Evolutionary conservation across 139 green algal species (phyloP), one percentile per base, ranked within the genome.

Genomic region (Marvania coccoides): DNA sequence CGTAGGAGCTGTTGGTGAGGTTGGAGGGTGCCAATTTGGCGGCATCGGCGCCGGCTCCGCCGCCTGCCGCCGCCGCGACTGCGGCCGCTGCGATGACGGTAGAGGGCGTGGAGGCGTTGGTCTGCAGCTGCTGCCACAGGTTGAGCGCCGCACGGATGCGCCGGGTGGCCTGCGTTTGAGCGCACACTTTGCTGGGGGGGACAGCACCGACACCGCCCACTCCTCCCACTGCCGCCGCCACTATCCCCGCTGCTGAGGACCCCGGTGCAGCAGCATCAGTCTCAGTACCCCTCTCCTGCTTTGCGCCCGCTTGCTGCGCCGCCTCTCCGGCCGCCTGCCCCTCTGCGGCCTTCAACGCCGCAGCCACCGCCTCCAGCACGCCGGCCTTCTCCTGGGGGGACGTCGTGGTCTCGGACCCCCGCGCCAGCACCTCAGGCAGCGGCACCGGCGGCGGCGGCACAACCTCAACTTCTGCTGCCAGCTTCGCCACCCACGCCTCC

Each of bases 61-160:
- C 51, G 29, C 51, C 51, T 12, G 51, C 51, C 28, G 10, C 55
- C 15, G 24, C 23, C 28, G 58, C 58, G 23, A 37, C 55, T 4
- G 10, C 6, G 6, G 31, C 55, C 5, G 55, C 8, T 5, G 72
- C 57, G n/a, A 91, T 61, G 6, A 91, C 80, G 3, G 83, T 92
- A 24, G 80, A 88, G 12, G 85, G 85, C 1, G 85, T 92, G 63
- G 67, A 76, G 12, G 82, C 84, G 10, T 74, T 84, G n/a, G 61
- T 74, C 8, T 79, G 71, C 67, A 92, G 68, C 42, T 88, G 74
- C 47, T 79, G 59, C 85, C 85, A 92, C 53, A 83, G 73, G 4
- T 70, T 73, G 31, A 88, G 55, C 1, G 80, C 81, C 6, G 69
- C 69, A 42, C 71, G 58, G 7, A 71, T 81, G 40, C 65, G 61